phyloP scores from a whole-genome alignment of 306 rosid species.

The Sicyos baderoa region DNA sequence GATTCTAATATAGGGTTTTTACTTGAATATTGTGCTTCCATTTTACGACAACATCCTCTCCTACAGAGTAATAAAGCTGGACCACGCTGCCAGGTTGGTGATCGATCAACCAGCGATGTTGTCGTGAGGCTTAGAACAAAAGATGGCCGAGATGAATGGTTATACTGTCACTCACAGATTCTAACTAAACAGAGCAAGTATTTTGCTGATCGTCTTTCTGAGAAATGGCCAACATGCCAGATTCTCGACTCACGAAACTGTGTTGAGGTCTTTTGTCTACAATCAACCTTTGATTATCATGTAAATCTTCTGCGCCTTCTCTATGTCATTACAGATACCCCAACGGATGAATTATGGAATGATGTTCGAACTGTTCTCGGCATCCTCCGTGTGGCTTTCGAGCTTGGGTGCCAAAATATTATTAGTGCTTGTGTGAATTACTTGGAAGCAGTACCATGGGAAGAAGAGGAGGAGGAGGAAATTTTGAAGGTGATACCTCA shows the following conservation, averaged over 20 bases:
- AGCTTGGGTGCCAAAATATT: conserved; percentile 65
- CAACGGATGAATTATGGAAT: conserved; percentile 60
- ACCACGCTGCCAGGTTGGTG: conserved; percentile 42
- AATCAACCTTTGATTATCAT: conserved; percentile 64
- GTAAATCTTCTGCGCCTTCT: conserved; percentile 69
- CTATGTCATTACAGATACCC: conserved; percentile 43
- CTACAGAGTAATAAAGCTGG: conserved; percentile 47
- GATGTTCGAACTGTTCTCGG: conserved; percentile 80
- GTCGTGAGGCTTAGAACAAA: conserved; percentile 85
- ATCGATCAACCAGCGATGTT: conserved; percentile 74
- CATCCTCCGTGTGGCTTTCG: conserved; percentile 64
- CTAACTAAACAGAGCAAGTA: conserved; percentile 57
- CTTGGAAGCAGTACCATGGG: conserved; percentile 92
- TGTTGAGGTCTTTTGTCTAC: conserved; percentile 74
- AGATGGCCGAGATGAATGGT: conserved; percentile 81
- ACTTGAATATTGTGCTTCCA: not conserved
- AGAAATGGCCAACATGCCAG: conserved; percentile 92
- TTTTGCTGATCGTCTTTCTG: conserved; percentile 75
- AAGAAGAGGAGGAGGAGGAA: conserved; percentile 92
- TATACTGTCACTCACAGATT: conserved; percentile 62
- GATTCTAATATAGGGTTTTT: not conserved
- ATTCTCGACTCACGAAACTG: conserved; percentile 80
- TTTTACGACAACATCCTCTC: not conserved
- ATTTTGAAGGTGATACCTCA: conserved; percentile 63
- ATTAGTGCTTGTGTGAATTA: conserved; percentile 62